Base-by-base conservation (phyloP, 1,284 basidiomycete genomes). In the Leccinum solheimii region DNA sequence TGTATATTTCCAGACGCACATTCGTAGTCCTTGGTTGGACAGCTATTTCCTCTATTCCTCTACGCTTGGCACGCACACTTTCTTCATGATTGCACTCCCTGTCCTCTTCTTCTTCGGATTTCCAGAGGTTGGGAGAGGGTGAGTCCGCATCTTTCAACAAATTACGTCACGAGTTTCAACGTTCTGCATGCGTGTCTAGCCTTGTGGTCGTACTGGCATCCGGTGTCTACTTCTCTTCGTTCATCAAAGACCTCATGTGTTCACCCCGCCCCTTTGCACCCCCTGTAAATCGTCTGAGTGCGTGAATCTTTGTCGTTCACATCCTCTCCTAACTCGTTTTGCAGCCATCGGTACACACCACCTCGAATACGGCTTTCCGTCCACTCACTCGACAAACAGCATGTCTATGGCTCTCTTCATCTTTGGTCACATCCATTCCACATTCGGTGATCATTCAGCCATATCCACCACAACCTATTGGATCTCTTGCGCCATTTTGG, bases 291-390 rank as follows among this genome's bases (percentile, higher is more conserved):
- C 85, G 97, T 43, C 80, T 98, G 3, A 90, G 90, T 92, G 70
- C 64, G 88, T 81, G 4, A 10, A 27, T 14, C n/a, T 13, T 8
- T 19, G 6, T 58, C 3, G 13, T 52, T 14, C 26, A 13, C 16
- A n/a, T 16, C 48, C n/a, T n/a, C n/a, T 27, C 32, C 16, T 50
- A 27, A 61, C 38, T 40, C 11, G 53, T 40, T 27, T 54, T 36
- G 4, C 67, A 95, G 92, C 89, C 3, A 91, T 95, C 66, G 91
- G 92, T 43, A 87, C 83, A 0, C 93, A 94, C 70, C 92, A 94
- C 67, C 81, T 92, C 3, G 92, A 95, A 77, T 95, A 95, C 72
- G 96, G 97, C 16, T 98, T 98, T 72, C 96, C 95, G 0, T 98
- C 95, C 0, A 98, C 96, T 0, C 97, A 99, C 72, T 93, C 94